Evolutionary conservation across 2,329 filamentous ascomycete species (phyloP), one percentile per base, ranked within the genome.

Genomic region (Plectosphaerella cucumerina): DNA sequence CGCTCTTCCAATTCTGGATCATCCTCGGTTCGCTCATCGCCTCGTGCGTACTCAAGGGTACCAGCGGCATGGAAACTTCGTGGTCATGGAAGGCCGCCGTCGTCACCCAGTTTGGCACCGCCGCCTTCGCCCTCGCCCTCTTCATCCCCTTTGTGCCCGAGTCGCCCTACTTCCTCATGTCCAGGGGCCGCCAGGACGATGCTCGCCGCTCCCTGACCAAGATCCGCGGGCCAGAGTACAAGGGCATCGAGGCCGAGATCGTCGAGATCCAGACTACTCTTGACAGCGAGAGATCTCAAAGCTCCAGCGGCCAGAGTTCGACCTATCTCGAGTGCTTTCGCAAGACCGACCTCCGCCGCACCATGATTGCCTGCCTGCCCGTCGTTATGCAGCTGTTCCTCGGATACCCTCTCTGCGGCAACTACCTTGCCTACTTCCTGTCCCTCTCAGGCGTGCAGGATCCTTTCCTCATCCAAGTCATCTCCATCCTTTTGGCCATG

Each of bases 261-360:
- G 85, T 88, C 60, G 94, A 96, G 89, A 96, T 96, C 64, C 96
- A 90, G 1, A 92, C 87, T 1, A 86, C 87, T 0, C 73, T 95
- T 11, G 91, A 96, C 65, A 79, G 89, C 62, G 78, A 81, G 67
- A 58, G 57, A 37, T 53, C 52, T 46, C 47, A 52, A 20, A 34
- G 44, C 10, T 35, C 44, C 14, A 57, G 60, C 4, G 10, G 17
- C 5, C 5, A 18, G 15, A 41, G 15, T 5, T 41, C 37, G 3
- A 17, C 37, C 37, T 41, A 41, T 18, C 69, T 68, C 5, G 53
- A 70, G 4, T 61, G 57, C 34, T 67, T 71, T 41, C 67, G 71
- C 51, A 33, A 21, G 14, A 41, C 37, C 5, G 37, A 41, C 17
- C 44, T 21, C 15, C 26, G 31, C 8, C 48, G 31, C 26, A 50